Evolutionary conservation across 2,329 filamentous ascomycete genomes (phyloP).

Genomic region (Trichophyton mentagrophytes): DNA sequence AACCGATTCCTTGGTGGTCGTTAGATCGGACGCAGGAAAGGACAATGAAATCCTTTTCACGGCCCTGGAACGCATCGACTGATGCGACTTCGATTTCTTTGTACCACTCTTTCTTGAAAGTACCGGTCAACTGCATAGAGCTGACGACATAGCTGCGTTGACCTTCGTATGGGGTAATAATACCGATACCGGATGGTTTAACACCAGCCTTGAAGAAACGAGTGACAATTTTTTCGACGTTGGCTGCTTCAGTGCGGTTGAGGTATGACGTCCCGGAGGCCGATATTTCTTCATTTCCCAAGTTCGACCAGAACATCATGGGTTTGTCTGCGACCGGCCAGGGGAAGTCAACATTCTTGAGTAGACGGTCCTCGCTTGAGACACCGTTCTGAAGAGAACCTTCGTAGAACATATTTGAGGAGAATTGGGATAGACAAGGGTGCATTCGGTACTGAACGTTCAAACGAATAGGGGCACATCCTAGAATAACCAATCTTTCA

Average conservation of each 20-base stretch:
- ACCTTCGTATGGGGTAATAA: constrained; percentile 97
- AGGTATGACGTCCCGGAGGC: constrained; percentile 96
- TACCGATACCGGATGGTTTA: constrained; percentile 84
- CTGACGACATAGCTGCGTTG: constrained; percentile 97
- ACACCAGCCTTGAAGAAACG: constrained; percentile 98
- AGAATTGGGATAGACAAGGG: constrained; percentile 90
- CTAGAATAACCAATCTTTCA: constrained; percentile 87
- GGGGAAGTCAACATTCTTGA: constrained; percentile 91
- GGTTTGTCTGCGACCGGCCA: constrained; percentile 90
- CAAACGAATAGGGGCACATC: constrained; percentile 76
- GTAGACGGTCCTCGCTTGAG: constrained; percentile 73
- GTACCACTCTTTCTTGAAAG: constrained; percentile 96
- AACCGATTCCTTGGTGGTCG: constrained; percentile 97
- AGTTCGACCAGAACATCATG: constrained; percentile 99
- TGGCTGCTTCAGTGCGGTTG: constrained; percentile 91
- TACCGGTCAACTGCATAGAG: constrained; percentile 97
- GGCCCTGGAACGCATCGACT: constrained; percentile 95
- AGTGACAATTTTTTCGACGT: constrained; percentile 96
- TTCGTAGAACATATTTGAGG: constrained; percentile 99
- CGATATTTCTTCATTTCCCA: constrained; percentile 95
- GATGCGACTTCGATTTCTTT: constrained; percentile 98
- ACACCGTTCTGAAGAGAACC: constrained; percentile 94
- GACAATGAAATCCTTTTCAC: constrained; percentile 98
- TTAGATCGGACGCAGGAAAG: constrained; percentile 96
- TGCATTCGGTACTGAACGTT: constrained; percentile 99